Conservation (phyloP, 345 rosid species). For the Linum tenue region DNA sequence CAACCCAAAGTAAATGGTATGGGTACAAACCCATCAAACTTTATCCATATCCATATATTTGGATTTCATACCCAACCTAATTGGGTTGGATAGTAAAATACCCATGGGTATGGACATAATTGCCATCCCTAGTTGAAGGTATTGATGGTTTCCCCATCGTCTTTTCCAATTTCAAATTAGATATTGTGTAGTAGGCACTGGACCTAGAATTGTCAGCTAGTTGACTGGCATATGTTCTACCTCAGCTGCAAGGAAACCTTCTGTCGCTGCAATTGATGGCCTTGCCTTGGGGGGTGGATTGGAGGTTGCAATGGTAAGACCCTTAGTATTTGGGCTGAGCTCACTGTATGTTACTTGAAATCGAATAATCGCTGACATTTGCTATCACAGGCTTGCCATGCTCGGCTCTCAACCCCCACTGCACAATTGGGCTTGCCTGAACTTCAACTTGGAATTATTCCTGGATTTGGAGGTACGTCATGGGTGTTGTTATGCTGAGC, state of each 20-base stretch:
- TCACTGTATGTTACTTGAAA: background rate
- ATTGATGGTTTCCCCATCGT: slow-evolving; percentile 1
- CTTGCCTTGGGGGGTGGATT: slow-evolving; percentile 98
- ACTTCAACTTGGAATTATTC: slow-evolving; percentile 85
- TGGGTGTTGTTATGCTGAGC: background rate
- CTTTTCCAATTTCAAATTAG: background rate
- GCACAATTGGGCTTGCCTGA: slow-evolving; percentile 86
- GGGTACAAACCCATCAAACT: no score
- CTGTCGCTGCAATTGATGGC: slow-evolving; percentile 98
- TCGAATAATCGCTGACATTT: slow-evolving; percentile 11
- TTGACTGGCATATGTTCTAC: slow-evolving; percentile 16
- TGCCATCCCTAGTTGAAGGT: slow-evolving; percentile 96
- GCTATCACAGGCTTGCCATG: slow-evolving; percentile 64
- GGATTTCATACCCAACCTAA: no score
- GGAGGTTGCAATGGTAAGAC: slow-evolving; percentile 84
- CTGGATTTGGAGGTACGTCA: slow-evolving; percentile 89
- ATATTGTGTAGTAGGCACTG: background rate
- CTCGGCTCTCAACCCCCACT: slow-evolving; percentile 69
- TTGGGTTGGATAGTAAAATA: no score
- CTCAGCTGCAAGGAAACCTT: slow-evolving; percentile 80
- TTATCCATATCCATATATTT: no score
- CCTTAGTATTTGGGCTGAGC: slow-evolving; percentile 1
- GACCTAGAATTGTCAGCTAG: slow-evolving; percentile 2
- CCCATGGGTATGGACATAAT: no score
- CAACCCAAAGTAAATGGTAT: no score